phyloP scores from a whole-genome alignment of 129 eudicot genomes.

The Artemisia annua region DNA sequence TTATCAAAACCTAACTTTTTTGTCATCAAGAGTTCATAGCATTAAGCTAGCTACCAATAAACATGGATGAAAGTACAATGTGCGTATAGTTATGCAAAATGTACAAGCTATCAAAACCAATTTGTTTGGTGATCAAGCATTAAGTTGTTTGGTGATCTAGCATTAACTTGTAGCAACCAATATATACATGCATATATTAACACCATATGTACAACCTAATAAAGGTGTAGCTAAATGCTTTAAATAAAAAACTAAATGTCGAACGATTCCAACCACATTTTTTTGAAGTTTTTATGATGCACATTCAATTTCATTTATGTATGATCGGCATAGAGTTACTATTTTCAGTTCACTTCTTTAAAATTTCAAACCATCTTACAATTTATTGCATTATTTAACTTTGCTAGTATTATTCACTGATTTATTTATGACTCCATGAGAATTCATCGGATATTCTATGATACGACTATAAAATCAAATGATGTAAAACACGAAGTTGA shows the following conservation, averaged over 20 bases:
- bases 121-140: neutral
- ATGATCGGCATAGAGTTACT: conserved; percentile 26
- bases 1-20: conserved; percentile 28
- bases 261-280: conserved; percentile 59
- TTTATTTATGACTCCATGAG: neutral
- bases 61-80: conserved; percentile 10
- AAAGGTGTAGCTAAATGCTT: conserved; percentile 41
- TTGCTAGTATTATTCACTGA: neutral
- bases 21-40: conserved; percentile 7
- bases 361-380: conserved; percentile 8
- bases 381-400: conserved; percentile 1
- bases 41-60: conserved; percentile 14
- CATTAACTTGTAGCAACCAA: conserved; percentile 37
- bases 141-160: conserved; percentile 12
- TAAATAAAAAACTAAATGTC: conserved; percentile 50
- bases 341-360: conserved; percentile 28
- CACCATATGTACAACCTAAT: conserved; percentile 21
- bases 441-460: neutral
- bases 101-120: conserved; percentile 17
- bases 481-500: too few species aligned
- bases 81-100: conserved; percentile 18
- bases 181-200: conserved; percentile 22
- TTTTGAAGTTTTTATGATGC: conserved; percentile 22
- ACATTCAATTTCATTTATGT: conserved; percentile 37
- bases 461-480: neutral